A percentile compares a stretch with the other conserved stretches of the same genome.
phyloP scores from a whole-genome alignment of 768 basidiomycete genomes.

The Gloeophyllum trabeum region DNA sequence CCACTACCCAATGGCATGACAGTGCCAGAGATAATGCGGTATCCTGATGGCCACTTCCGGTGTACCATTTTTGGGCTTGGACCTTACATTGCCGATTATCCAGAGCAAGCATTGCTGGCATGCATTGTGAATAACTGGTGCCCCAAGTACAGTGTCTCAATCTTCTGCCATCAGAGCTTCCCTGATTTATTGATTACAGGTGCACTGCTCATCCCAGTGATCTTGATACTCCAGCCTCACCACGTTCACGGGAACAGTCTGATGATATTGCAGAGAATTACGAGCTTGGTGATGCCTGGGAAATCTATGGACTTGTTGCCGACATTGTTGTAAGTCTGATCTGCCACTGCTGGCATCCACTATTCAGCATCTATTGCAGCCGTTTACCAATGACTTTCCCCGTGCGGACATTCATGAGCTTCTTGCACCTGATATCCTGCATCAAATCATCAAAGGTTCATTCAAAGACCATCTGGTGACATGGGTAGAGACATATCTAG shows the following conservation, averaged over 20 bases:
- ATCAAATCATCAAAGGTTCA: constrained; percentile 24
- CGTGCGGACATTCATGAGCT: constrained; percentile 23
- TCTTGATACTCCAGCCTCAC: constrained; percentile 14
- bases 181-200: no score
- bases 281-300: constrained; percentile 15
- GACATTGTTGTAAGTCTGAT: constrained; percentile 20
- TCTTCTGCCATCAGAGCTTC: no score
- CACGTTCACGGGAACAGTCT: constrained; percentile 11
- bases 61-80: constrained; percentile 11
- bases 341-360: neutral
- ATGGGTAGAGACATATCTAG: constrained; percentile 20
- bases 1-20: constrained; percentile 9
- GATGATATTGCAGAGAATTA: constrained; percentile 11
- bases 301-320: constrained; percentile 19
- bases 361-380: constrained; percentile 11
- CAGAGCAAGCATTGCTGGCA: constrained; percentile 10
- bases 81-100: constrained; percentile 13
- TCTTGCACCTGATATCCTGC: constrained; percentile 20
- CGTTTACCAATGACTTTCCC: constrained; percentile 23
- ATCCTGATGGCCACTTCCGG: constrained; percentile 11
- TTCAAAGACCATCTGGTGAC: constrained; percentile 27
- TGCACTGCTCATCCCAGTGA: constrained; percentile 8
- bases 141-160: no score
- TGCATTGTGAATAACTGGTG: constrained; percentile 11
- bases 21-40: constrained; percentile 7